Conservation (phyloP, 306 rosid genomes). For the Crataegus laevigata region DNA sequence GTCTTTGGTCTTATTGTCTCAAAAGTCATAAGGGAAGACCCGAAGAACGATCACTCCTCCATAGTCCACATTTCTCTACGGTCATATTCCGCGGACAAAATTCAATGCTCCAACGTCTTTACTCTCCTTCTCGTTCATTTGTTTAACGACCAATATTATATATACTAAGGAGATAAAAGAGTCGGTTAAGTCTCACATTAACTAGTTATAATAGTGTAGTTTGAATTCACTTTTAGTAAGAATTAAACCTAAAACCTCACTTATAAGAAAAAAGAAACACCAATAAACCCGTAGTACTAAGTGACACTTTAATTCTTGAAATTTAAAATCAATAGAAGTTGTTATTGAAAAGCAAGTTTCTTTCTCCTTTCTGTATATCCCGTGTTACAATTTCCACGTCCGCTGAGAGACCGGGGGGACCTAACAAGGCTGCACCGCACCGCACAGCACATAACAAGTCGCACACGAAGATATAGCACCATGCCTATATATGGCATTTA, state of each 20-base stretch:
- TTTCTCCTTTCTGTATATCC: neutral
- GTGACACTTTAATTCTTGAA: too few relatives aligned
- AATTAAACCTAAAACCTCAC: too few relatives aligned
- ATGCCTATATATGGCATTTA: neutral
- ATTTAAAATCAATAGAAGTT: too few relatives aligned
- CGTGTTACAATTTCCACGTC: neutral
- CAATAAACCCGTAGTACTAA: too few relatives aligned
- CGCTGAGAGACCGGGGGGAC: neutral
- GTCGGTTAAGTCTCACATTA: rapidly evolving
- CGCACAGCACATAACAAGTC: too few relatives aligned
- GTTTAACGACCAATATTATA: too few relatives aligned
- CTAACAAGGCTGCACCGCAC: neutral
- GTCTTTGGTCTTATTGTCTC: neutral
- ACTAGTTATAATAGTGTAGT: too few relatives aligned
- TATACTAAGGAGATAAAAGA: too few relatives aligned
- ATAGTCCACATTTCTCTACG: neutral
- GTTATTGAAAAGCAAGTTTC: too few relatives aligned
- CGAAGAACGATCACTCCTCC: too few relatives aligned
- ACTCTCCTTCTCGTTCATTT: neutral
- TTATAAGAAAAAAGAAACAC: too few relatives aligned
- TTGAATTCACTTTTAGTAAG: rapidly evolving
- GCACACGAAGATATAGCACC: neutral
- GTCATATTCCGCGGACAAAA: neutral
- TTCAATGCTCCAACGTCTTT: neutral
- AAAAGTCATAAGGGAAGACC: neutral